Evolutionary conservation across 2,329 filamentous ascomycete species (phyloP).

Genomic region (Aspergillus floridensis): DNA sequence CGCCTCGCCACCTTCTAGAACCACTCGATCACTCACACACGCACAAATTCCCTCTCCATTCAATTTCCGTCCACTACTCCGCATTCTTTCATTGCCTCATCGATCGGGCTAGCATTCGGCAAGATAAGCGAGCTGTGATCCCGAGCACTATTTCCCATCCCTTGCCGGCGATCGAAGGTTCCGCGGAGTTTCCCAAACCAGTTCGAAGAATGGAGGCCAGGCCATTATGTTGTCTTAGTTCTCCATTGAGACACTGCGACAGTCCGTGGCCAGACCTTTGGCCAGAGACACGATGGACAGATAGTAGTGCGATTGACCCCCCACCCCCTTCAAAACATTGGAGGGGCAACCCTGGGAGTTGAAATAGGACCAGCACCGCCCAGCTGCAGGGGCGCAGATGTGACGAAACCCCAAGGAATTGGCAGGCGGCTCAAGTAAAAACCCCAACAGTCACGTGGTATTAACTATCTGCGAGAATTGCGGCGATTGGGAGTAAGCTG

Average conservation of each 20-base stretch:
- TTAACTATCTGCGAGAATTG: neutral
- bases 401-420: neutral
- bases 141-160: neutral
- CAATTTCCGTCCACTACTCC: neutral
- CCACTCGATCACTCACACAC: neutral
- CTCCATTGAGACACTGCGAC: neutral
- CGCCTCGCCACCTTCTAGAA: neutral
- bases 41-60: too few species aligned
- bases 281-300: neutral
- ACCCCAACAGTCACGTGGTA: constrained; percentile 5
- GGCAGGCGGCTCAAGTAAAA: neutral
- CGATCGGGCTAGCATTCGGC: neutral
- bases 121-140: neutral
- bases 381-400: neutral
- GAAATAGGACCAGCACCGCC: neutral
- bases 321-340: neutral
- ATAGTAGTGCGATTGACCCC: too few species aligned
- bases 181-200: neutral
- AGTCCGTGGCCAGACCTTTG: neutral
- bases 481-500: neutral
- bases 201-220: neutral
- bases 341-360: neutral
- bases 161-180: neutral
- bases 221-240: neutral
- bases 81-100: neutral